phyloP scores from a whole-genome alignment of 2,329 filamentous ascomycete genomes.

The Fusarium redolens region DNA sequence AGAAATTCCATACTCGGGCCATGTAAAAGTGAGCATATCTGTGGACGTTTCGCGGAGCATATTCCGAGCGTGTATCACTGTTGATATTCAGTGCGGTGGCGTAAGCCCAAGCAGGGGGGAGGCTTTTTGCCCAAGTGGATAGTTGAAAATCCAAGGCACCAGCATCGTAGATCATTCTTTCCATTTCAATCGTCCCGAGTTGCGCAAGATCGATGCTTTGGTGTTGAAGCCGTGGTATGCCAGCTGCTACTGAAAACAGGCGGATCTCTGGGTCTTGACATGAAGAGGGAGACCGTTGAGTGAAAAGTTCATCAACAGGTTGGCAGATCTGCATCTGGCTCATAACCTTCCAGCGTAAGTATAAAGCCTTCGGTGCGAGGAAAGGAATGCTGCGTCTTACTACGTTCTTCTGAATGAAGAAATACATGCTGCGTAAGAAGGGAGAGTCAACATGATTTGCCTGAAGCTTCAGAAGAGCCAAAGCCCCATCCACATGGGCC shows the following conservation, averaged over 20 bases:
- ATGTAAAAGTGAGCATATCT: background rate
- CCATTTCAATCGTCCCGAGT: background rate
- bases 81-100: background rate
- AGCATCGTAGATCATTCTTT: background rate
- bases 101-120: background rate
- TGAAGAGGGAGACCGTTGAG: background rate
- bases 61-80: background rate
- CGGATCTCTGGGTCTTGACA: background rate
- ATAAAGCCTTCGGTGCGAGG: too few relatives aligned
- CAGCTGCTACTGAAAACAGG: background rate
- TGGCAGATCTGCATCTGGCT: background rate
- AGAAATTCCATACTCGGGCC: background rate
- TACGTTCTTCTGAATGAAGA: background rate
- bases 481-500: background rate
- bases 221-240: background rate
- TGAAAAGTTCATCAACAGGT: background rate
- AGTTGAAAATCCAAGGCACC: background rate
- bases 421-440: background rate
- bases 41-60: background rate
- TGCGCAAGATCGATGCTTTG: background rate
- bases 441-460: background rate
- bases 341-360: background rate
- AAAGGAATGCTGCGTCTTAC: background rate
- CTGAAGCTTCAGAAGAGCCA: background rate
- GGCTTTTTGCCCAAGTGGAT: background rate